phyloP scores from a whole-genome alignment of 306 rosid species.

The Ormosia semicastrata region DNA sequence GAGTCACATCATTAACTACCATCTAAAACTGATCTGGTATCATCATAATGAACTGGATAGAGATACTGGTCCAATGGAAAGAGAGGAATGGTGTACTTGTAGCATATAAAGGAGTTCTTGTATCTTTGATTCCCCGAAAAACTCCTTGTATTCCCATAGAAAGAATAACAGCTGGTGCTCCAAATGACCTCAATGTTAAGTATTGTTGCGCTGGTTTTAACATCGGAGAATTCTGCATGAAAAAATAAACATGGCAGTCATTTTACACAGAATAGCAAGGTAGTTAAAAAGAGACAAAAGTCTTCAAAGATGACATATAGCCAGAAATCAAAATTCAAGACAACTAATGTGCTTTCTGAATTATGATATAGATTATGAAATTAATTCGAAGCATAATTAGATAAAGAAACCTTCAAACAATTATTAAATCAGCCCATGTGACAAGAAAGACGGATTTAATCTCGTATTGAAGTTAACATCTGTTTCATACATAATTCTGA shows the following conservation, averaged over 20 bases:
- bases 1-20: background rate
- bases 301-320: background rate
- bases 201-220: conserved; percentile 70
- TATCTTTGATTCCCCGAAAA: conserved; percentile 84
- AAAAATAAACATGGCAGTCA: background rate
- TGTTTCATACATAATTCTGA: conserved; percentile 1
- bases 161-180: conserved; percentile 89
- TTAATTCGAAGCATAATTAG: background rate
- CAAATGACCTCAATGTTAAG: conserved; percentile 77
- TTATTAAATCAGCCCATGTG: background rate
- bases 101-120: conserved; percentile 84
- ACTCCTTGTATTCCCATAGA: conserved; percentile 91
- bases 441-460: conserved; percentile 1
- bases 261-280: background rate
- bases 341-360: background rate
- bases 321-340: background rate
- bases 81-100: conserved; percentile 41
- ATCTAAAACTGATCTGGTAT: background rate
- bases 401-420: background rate
- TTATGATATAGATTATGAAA: background rate
- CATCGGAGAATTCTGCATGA: conserved; percentile 70
- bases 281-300: background rate
- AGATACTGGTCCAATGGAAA: conserved; percentile 9
- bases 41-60: background rate
- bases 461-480: background rate